Evolutionary conservation across 2,329 filamentous ascomycete species (phyloP).

Genomic region (Thielaviopsis euricoi): DNA sequence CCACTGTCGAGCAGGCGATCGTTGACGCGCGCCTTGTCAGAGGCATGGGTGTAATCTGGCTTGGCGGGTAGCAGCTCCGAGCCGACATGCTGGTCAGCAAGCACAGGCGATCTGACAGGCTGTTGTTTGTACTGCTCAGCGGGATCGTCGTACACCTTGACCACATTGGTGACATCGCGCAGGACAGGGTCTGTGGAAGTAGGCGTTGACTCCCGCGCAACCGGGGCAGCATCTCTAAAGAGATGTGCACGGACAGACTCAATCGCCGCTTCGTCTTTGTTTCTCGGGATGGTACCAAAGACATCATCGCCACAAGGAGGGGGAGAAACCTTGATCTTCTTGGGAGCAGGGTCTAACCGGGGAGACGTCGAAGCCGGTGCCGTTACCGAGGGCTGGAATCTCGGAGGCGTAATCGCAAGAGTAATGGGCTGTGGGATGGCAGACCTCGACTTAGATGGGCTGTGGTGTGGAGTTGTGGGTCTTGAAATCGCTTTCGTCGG

Average conservation of each 20-base stretch:
- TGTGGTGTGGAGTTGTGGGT: conserved; percentile 6
- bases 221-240: too few relatives aligned
- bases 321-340: neutral
- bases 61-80: conserved; percentile 25
- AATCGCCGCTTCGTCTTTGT: too few relatives aligned
- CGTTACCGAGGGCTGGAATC: neutral
- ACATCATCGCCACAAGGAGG: neutral
- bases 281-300: too few relatives aligned
- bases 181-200: neutral
- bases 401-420: neutral
- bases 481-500: conserved; percentile 5
- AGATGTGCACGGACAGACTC: too few relatives aligned
- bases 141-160: conserved; percentile 48
- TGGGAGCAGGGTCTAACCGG: conserved; percentile 1
- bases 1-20: conserved; percentile 54
- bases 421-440: neutral
- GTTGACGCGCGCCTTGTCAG: conserved; percentile 40
- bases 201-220: neutral
- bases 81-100: conserved; percentile 45
- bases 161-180: neutral
- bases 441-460: conserved; percentile 5
- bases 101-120: conserved; percentile 31
- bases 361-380: neutral
- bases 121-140: conserved; percentile 23
- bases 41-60: neutral